Conservation (phyloP, 2,329 filamentous ascomycete species). For the Madurella mycetomatis region DNA sequence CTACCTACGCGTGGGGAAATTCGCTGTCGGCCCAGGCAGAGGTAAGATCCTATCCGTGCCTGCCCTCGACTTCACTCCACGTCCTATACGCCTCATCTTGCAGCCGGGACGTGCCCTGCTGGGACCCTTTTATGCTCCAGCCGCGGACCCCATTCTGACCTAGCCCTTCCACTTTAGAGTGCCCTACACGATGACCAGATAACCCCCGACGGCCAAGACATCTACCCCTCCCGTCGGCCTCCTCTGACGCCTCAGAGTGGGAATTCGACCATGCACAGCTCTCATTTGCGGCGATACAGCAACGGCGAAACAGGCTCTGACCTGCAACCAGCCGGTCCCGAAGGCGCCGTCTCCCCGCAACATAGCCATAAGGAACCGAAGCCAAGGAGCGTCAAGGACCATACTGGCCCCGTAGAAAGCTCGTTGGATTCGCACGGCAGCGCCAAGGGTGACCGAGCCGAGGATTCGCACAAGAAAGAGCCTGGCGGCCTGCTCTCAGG, state of each 20-base stretch:
- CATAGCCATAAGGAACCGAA: conserved; percentile 30
- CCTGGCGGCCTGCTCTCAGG: conserved; percentile 31
- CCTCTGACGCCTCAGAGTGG: conserved; percentile 26
- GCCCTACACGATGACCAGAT: conserved; percentile 18
- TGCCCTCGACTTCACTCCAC: background rate
- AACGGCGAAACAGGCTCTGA: conserved; percentile 16
- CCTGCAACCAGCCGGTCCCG: conserved; percentile 15
- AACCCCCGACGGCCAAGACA: conserved; percentile 13
- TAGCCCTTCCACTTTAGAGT: conserved; percentile 16
- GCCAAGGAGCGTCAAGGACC: conserved; percentile 38
- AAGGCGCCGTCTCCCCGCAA: conserved; percentile 15
- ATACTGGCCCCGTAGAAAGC: conserved; percentile 42
- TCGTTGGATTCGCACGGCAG: conserved; percentile 39
- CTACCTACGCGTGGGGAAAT: conserved; percentile 44
- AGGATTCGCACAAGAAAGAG: conserved; percentile 22
- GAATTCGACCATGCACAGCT: conserved; percentile 18
- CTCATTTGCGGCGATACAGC: conserved; percentile 9
- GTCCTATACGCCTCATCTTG: too few species aligned
- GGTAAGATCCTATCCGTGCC: conserved; percentile 32
- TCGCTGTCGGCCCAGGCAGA: conserved; percentile 31
- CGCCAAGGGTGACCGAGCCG: conserved; percentile 15
- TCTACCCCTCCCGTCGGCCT: conserved; percentile 14
- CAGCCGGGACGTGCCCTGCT: background rate
- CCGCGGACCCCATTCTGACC: conserved; percentile 4
- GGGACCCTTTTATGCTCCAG: background rate